phyloP scores from a whole-genome alignment of 2,329 filamentous ascomycete genomes.

The Pseudogymnoascus destructans region DNA sequence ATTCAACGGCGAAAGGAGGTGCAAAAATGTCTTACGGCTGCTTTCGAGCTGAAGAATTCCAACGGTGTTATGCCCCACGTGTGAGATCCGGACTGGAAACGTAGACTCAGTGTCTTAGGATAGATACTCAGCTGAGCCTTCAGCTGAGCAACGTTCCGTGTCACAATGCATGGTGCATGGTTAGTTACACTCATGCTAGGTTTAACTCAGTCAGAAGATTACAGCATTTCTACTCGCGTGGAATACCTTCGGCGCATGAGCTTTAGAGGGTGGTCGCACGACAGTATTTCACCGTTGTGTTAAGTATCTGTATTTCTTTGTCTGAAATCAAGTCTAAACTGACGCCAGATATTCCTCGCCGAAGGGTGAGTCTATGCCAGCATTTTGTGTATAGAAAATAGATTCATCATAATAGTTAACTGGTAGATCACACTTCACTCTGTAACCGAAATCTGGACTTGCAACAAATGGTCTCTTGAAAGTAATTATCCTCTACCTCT shows the following conservation, averaged over 20 bases:
- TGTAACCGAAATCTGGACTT: background rate
- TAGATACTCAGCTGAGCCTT: slow-evolving; percentile 2
- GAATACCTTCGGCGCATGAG: background rate
- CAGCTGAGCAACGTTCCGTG: background rate
- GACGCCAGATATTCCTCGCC: background rate
- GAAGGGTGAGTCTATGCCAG: background rate
- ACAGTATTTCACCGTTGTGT: background rate
- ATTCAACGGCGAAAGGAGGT: background rate
- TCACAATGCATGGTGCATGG: background rate
- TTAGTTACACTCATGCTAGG: background rate
- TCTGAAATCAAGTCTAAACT: background rate
- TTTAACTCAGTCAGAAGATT: background rate
- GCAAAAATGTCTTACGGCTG: background rate
- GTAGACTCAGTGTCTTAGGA: background rate
- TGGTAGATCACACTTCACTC: background rate
- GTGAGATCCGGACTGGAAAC: slow-evolving; percentile 2
- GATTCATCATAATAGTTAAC: background rate
- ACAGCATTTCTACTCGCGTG: background rate
- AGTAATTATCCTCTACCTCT: background rate
- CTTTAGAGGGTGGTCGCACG: background rate
- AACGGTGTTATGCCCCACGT: background rate
- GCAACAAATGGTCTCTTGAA: background rate
- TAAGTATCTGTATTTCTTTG: background rate
- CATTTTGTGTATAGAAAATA: background rate
- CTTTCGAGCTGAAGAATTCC: background rate